Conservation (phyloP, 768 basidiomycete genomes). For the Jaapia argillacea region DNA sequence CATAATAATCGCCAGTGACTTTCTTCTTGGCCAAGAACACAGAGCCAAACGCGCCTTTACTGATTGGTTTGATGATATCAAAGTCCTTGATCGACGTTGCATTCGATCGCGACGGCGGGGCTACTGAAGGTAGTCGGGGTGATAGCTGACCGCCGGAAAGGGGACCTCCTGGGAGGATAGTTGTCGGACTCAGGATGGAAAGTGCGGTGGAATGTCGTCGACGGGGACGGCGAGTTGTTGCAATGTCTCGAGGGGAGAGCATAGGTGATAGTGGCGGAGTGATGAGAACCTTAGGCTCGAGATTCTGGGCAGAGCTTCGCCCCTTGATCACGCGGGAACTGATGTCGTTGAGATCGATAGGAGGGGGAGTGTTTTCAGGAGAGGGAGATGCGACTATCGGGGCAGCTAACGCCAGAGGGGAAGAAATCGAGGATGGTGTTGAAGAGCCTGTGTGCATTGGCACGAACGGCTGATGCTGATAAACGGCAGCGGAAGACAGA, state of each 20-base stretch:
- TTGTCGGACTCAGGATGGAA: slow-evolving; percentile 47
- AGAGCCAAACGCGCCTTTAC: slow-evolving; percentile 96
- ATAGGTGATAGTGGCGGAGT: slow-evolving; percentile 67
- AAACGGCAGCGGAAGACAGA: not conserved
- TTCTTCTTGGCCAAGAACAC: slow-evolving; percentile 99
- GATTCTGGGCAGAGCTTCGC: slow-evolving; percentile 55
- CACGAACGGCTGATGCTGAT: slow-evolving; percentile 9
- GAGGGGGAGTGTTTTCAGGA: slow-evolving; percentile 50
- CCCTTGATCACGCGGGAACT: slow-evolving; percentile 40
- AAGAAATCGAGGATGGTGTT: slow-evolving; percentile 82
- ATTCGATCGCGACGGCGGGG: slow-evolving; percentile 67
- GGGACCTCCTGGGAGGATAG: slow-evolving; percentile 15
- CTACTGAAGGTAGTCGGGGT: slow-evolving; percentile 73
- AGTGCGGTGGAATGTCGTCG: slow-evolving; percentile 69
- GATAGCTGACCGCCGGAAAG: slow-evolving; percentile 78
- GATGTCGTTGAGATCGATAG: slow-evolving; percentile 55
- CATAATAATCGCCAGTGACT: slow-evolving; percentile 95
- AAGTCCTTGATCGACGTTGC: slow-evolving; percentile 97
- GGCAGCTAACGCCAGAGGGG: slow-evolving; percentile 75
- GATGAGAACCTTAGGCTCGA: slow-evolving; percentile 55
- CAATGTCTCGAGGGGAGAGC: slow-evolving; percentile 42
- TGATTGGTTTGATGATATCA: slow-evolving; percentile 98
- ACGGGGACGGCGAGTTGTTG: slow-evolving; percentile 41
- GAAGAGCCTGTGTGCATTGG: slow-evolving; percentile 69
- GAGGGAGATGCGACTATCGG: slow-evolving; percentile 68